Evolutionary conservation across 169 alveolate genomes (phyloP), one percentile per base, ranked within the genome.

Genomic region (Plasmodium fragile): DNA sequence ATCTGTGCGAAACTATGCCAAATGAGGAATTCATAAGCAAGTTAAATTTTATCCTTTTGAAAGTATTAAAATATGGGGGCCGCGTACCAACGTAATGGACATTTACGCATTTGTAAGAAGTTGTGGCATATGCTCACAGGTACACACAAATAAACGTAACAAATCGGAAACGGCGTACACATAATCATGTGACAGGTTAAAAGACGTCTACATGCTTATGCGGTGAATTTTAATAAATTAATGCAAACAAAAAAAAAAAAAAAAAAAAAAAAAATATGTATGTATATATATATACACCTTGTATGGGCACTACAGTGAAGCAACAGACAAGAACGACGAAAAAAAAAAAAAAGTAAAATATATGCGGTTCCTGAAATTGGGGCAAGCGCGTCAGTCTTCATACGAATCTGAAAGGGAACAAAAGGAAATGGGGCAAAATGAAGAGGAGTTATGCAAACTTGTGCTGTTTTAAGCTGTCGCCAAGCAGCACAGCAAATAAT

Each of bases 391-490:
- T 80, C 72, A 80, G 59, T 80, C 85, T 45, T 80, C 85, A n/a
- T 80, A 80, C 13, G 85, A 45, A 80, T 80, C 85, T 80, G 71
- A 80, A 80, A 45, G 59, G 36, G 5, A 65, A 65, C 6, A 49
- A 80, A 49, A 13, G 6, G 16, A 45, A 41, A 80, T 80, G 65
- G 16, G 75, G 32, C 36, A 65, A 65, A 65, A 65, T 65, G 75
- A 65, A 65, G 36, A 22, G 75, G 72, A 3, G 75, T 65, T 65
- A 7, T 65, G 41, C 36, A 65, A n/a, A 65, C 4, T 22, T 65
- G 36, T 22, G 41, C n/a, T 65, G 36, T 65, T 25, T 65, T 65
- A 65, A 3, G 36, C n/a, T n/a, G n/a, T 65, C 75, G 36, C 36
- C 41, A 16, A 39, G 75, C 41, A n/a, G 18, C 30, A 25, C 18